Evolutionary conservation across 768 basidiomycete genomes (phyloP).

Genomic region (Infundibulicybe gibba): DNA sequence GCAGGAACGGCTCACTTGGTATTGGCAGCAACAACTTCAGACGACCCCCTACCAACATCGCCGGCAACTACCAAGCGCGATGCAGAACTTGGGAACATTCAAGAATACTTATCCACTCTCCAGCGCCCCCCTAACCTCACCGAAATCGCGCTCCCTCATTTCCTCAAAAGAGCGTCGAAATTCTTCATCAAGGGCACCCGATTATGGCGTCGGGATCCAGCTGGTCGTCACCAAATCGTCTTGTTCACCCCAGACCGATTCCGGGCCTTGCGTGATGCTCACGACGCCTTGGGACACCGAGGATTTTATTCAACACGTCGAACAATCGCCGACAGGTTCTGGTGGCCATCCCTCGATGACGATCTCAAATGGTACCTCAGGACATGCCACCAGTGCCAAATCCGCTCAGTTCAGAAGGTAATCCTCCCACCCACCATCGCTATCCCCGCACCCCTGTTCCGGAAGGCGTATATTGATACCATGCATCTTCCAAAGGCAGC

Average conservation of each 20-base stretch:
- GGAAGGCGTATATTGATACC: conserved; percentile 20
- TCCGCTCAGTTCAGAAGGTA: conserved; percentile 13
- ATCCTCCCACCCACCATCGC: conserved; percentile 23
- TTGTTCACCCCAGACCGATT: neutral
- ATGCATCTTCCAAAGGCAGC: conserved; percentile 21
- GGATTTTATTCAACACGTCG: neutral
- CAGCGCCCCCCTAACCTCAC: neutral
- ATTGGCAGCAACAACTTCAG: too few species aligned
- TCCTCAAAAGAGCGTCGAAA: neutral
- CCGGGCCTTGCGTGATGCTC: neutral
- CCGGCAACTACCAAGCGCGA: neutral
- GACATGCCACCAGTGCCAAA: conserved; percentile 29
- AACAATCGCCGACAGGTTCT: neutral
- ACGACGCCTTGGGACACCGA: neutral
- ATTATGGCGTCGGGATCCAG: neutral
- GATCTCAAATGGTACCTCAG: conserved; percentile 12
- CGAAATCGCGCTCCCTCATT: neutral
- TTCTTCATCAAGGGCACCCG: neutral
- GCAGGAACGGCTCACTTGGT: too few species aligned
- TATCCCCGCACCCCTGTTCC: conserved; percentile 18
- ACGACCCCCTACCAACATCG: too few species aligned
- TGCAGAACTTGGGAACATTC: neutral
- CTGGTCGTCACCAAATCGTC: neutral
- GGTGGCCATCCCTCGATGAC: neutral
- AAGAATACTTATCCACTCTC: neutral